Evolutionary conservation across 305 asterid genomes (phyloP).

Genomic region (Fraxinus velutina): DNA sequence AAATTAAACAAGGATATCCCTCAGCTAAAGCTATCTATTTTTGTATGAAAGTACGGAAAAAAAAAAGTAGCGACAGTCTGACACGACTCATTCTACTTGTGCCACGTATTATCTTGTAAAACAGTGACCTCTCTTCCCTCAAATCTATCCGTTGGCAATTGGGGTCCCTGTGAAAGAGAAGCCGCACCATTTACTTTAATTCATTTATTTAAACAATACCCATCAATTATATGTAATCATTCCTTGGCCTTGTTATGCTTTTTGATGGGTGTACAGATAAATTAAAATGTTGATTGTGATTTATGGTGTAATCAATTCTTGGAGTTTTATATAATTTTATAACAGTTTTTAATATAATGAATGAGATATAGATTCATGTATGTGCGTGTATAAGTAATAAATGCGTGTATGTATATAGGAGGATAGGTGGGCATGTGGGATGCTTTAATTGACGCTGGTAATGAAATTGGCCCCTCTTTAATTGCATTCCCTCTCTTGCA

Average conservation of each 20-base stretch:
- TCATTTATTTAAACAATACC: neutral
- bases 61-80: constrained; percentile 16
- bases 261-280: neutral
- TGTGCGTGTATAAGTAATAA: neutral
- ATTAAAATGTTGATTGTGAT: neutral
- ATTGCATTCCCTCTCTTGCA: constrained; percentile 36
- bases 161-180: constrained; percentile 28
- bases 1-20: neutral
- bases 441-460: constrained; percentile 56
- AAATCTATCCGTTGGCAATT: constrained; percentile 44
- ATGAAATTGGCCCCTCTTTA: constrained; percentile 43
- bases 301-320: neutral
- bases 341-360: neutral
- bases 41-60: neutral
- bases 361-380: neutral
- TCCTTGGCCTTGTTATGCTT: neutral
- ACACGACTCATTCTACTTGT: constrained; percentile 20
- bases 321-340: neutral
- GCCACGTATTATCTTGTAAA: constrained; percentile 42
- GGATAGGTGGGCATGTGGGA: constrained; percentile 48
- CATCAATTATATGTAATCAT: constrained; percentile 11
- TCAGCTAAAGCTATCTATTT: constrained; percentile 12
- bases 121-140: constrained; percentile 31
- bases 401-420: neutral
- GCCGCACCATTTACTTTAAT: neutral